Percentiles rank a stretch among this genome's conserved stretches.
These are phyloP conservation scores for Dothideomycetes sp. DNA, from an alignment of 2,329 filamentous ascomycete species.

Conservation along the genomic window DNA sequence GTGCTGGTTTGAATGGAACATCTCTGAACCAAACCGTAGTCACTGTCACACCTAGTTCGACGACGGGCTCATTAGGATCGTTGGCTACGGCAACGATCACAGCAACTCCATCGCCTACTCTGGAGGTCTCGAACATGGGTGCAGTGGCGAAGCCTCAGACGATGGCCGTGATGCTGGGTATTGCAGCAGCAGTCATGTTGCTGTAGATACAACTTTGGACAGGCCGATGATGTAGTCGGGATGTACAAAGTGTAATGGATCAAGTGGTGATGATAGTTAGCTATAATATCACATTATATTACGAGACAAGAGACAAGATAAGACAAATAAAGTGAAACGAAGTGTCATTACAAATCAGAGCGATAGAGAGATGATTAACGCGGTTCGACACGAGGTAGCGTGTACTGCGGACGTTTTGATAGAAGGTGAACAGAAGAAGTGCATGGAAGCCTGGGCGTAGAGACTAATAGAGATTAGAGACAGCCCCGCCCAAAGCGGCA, in stretches of 20 bases:
- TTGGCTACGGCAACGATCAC: conserved; percentile 9
- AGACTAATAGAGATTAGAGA: conserved; percentile 1
- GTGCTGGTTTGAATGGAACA: background rate
- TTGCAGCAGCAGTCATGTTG: background rate
- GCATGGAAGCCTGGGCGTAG: conserved; percentile 5
- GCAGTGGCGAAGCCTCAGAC: background rate
- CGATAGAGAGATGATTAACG: too few species aligned
- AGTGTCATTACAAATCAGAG: too few species aligned
- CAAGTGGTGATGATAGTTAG: too few species aligned
- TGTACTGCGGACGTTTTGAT: too few species aligned
- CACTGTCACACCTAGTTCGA: conserved; percentile 5
- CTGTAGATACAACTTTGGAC: background rate
- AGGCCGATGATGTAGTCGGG: background rate
- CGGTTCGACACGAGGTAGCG: too few species aligned
- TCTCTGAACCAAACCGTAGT: background rate
- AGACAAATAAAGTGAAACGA: too few species aligned
- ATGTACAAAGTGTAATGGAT: too few species aligned
- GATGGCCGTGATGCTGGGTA: background rate
- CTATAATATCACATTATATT: too few species aligned
- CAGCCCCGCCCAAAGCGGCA: conserved; percentile 6
- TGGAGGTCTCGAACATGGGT: conserved; percentile 3
- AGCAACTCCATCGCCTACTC: conserved; percentile 1
- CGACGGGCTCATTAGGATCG: conserved; percentile 5
- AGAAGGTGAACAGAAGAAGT: conserved; percentile 12
- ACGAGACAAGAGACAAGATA: background rate